Percentiles rank a stretch among this genome's conserved stretches.
These are phyloP conservation scores for Canavalia ensiformis DNA, from an alignment of 306 rosid species.

Conservation along the genomic window DNA sequence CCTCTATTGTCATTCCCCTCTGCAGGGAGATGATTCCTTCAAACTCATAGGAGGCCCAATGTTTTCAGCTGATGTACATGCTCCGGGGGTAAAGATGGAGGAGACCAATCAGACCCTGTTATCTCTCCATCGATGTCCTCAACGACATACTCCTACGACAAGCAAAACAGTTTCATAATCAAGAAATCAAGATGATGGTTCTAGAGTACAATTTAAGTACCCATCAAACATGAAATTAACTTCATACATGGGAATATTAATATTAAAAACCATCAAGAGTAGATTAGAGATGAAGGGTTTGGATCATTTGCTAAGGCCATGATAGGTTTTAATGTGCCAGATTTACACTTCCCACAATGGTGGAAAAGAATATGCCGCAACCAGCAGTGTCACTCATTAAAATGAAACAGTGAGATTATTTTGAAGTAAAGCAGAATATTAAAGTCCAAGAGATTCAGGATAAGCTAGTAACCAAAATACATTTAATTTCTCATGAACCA, in stretches of 20 bases:
- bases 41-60: conserved; percentile 69
- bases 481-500: conserved; percentile 2
- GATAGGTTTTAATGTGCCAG: neutral
- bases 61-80: conserved; percentile 81
- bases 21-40: conserved; percentile 38
- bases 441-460: neutral
- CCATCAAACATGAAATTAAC: conserved; percentile 24
- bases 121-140: conserved; percentile 86
- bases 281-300: neutral
- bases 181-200: conserved; percentile 10
- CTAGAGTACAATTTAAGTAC: neutral
- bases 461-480: conserved; percentile 6
- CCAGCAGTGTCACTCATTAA: neutral
- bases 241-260: neutral
- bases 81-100: conserved; percentile 75
- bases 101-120: conserved; percentile 75
- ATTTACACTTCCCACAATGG: neutral
- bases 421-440: conserved; percentile 1
- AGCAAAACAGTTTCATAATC: conserved; percentile 46
- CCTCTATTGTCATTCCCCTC: conserved; percentile 43
- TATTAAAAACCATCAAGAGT: neutral
- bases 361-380: neutral
- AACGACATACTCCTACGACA: conserved; percentile 75
- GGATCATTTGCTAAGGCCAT: neutral
- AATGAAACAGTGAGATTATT: neutral